Evolutionary conservation across 306 rosid genomes (phyloP), one percentile per base, ranked within the genome.

Genomic region (Luffa aegyptiaca): DNA sequence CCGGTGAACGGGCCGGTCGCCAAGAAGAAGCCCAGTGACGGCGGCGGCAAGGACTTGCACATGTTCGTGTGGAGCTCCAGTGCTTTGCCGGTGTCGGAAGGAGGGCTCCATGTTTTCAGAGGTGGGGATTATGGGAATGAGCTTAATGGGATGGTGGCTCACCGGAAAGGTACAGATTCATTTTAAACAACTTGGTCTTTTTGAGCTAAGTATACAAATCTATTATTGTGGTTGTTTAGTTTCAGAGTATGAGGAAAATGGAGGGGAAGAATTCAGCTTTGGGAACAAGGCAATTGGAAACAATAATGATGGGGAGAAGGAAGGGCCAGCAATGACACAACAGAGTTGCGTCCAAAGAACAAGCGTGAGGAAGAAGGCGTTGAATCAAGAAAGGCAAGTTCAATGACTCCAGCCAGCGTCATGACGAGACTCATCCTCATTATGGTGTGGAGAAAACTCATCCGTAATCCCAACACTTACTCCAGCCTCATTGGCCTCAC

Each of bases 21-120:
- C 10, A 55, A 70, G 64, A 79, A 78, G 81, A 78, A 26, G 55
- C 36, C 51, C 68, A 55, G 63, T 3, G 63, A n/a, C 12, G 21
- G n/a, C 68, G 55, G 41, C 1, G 44, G 12, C 10, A 72, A 66
- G 46, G 80, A 76, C 10, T 39, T 80, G 42, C 58, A 58, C 46
- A 57, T 80, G 77, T 68, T 80, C 37, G 57, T 45, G 6, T 68
- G 82, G 82, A 70, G 77, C 77, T 42, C 82, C n/a, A 55, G 26
- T 69, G 77, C 77, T 21, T 39, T 78, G 20, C 59, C 82, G 57
- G 65, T 58, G 72, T 4, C 16, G 17, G 72, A 80, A 45, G 45
- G 18, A 17, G 56, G 69, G 44, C 11, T 61, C 49, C 64, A 51
- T 26, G 52, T 70, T 48, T 44, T 51, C 17, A 41, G 78, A 41